Conservation (phyloP, 768 basidiomycete species). For the Lentinula detonsa region DNA sequence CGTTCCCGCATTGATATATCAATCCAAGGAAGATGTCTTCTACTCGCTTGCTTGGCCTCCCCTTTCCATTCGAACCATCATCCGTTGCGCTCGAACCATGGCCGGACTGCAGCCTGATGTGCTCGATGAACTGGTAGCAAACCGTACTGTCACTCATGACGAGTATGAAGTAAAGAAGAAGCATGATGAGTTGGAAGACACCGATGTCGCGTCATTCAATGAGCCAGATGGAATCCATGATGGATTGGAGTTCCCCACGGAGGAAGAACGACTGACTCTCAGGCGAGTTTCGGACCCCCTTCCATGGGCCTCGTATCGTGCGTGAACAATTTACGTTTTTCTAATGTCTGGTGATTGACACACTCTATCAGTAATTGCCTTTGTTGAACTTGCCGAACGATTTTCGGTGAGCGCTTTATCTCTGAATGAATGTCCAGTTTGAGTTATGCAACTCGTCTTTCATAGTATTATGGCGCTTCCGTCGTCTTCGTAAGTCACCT, state of each 20-base stretch:
- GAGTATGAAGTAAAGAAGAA: not conserved
- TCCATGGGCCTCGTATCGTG: conserved; percentile 27
- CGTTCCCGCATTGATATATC: not conserved
- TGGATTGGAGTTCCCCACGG: conserved; percentile 40
- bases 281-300: conserved; percentile 36
- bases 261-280: conserved; percentile 34
- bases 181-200: not conserved
- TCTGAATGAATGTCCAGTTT: not conserved
- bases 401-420: conserved; percentile 32
- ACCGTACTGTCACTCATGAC: not conserved
- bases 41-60: not conserved
- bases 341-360: not conserved
- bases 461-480: conserved; percentile 4
- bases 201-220: not conserved
- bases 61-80: not conserved
- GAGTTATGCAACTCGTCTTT: not conserved
- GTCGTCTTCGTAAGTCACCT: conserved; percentile 5
- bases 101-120: conserved; percentile 2
- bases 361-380: conserved; percentile 33
- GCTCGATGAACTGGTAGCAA: not conserved
- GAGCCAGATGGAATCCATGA: conserved; percentile 30
- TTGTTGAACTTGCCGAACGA: conserved; percentile 49
- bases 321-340: not conserved
- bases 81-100: not conserved
- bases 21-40: not conserved